These are phyloP conservation scores for Neocatenulostroma microsporum DNA, from an alignment of 2,329 filamentous ascomycete genomes.

Conservation along the genomic window DNA sequence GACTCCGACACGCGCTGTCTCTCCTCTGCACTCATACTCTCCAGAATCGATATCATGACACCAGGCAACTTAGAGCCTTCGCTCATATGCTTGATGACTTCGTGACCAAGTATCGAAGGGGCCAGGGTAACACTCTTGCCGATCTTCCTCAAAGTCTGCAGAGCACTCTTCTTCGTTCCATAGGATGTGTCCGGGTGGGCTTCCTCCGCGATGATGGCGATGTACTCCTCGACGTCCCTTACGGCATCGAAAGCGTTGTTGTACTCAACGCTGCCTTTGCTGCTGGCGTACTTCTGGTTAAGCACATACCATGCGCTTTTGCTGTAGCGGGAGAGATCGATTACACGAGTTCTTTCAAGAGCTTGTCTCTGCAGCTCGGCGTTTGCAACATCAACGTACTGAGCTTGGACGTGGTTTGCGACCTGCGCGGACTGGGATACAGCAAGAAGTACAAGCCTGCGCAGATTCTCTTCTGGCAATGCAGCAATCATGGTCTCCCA, in stretches of 20 bases:
- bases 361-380: no score
- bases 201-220: neutral
- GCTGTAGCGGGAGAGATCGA: neutral
- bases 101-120: neutral
- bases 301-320: neutral
- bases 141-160: neutral
- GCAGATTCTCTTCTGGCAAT: no score
- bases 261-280: neutral
- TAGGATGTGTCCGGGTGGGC: neutral
- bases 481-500: no score
- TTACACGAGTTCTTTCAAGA: neutral
- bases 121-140: neutral
- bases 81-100: neutral
- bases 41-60: neutral
- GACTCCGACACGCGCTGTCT: neutral
- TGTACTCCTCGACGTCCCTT: neutral
- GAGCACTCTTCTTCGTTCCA: neutral
- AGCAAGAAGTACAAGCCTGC: no score
- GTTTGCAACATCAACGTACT: no score
- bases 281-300: neutral
- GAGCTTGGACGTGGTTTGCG: no score
- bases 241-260: no score
- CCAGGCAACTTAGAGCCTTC: neutral
- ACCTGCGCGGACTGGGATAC: no score
- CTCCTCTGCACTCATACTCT: neutral